Evolutionary conservation across 1,284 basidiomycete genomes (phyloP), one percentile per base, ranked within the genome.

Genomic region (Trichosporon sp.): DNA sequence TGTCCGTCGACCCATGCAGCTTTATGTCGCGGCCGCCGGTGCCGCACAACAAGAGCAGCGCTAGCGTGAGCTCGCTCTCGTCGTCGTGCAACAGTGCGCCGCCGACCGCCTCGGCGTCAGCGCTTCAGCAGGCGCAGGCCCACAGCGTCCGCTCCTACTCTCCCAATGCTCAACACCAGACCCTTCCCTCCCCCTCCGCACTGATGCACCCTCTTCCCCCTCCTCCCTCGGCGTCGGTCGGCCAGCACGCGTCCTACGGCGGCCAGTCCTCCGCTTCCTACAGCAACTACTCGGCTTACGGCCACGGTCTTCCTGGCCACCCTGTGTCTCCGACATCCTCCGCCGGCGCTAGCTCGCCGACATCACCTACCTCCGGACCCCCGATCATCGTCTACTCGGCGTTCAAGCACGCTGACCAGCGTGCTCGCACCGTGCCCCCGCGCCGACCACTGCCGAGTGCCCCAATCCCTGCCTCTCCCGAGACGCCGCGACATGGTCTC

Each of bases 11-110:
- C 32, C 59, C 59, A 11, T 32, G 31, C 31, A 63, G 59, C 59
- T 63, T 63, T 32, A 63, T 63, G 31, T 32, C 59, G 59, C 59
- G 59, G 2, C 59, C 59, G 59, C 59, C 59, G 14, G 59, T 63
- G 59, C 59, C 59, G 59, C 59, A 35, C 10, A 37, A 2, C 4
- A 35, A 32, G 59, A 14, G 11, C 11, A 35, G 31, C 31, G 16
- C 31, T 1, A 63, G 59, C 16, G 59, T 63, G 32, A 35, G 31
- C 31, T 63, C 59, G 31, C 59, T 63, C 26, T 26, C 26, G 31
- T 32, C 59, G 31, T 35, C 59, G 7, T 54, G 51, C 51, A 4
- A n/a, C 6, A 54, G 51, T 19, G 51, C 51, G 19, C 51, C 51
- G 8, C 19, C 51, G 51, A 54, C 51, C 6, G n/a, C 51, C 21